These are phyloP conservation scores for Sporothrix phasma DNA, from an alignment of 2,329 filamentous ascomycete species.

Conservation along the genomic window DNA sequence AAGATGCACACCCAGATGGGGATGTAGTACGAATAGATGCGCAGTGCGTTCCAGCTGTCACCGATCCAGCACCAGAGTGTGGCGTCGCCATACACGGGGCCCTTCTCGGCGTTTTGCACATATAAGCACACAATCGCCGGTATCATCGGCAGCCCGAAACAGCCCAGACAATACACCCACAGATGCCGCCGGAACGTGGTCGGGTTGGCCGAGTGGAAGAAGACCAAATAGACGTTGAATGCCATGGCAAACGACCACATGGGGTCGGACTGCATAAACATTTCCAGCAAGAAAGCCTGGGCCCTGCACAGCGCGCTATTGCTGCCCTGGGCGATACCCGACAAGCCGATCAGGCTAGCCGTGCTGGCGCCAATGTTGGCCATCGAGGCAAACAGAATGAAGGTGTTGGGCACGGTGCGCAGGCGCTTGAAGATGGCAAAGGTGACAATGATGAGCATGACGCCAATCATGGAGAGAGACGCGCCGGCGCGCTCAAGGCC, in stretches of 20 bases:
- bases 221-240: constrained; percentile 65
- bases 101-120: constrained; percentile 31
- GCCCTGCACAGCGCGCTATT: constrained; percentile 50
- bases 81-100: constrained; percentile 44
- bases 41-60: constrained; percentile 42
- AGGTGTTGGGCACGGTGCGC: constrained; percentile 50
- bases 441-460: constrained; percentile 42
- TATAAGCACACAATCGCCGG: constrained; percentile 58
- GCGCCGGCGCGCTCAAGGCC: constrained; percentile 45
- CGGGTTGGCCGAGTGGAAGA: constrained; percentile 49
- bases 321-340: constrained; percentile 47
- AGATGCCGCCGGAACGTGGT: constrained; percentile 63
- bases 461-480: constrained; percentile 41
- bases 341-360: constrained; percentile 61
- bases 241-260: constrained; percentile 78
- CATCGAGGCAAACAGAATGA: constrained; percentile 51
- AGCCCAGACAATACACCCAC: constrained; percentile 59
- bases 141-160: constrained; percentile 62
- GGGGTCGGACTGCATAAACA: constrained; percentile 68
- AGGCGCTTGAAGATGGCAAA: constrained; percentile 42
- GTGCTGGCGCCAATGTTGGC: constrained; percentile 49
- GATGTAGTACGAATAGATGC: constrained; percentile 53
- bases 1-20: constrained; percentile 51
- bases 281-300: constrained; percentile 54
- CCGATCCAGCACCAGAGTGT: constrained; percentile 57